Evolutionary conservation across 2,329 filamentous ascomycete species (phyloP).

Genomic region (Sodiomyces alkalinus): DNA sequence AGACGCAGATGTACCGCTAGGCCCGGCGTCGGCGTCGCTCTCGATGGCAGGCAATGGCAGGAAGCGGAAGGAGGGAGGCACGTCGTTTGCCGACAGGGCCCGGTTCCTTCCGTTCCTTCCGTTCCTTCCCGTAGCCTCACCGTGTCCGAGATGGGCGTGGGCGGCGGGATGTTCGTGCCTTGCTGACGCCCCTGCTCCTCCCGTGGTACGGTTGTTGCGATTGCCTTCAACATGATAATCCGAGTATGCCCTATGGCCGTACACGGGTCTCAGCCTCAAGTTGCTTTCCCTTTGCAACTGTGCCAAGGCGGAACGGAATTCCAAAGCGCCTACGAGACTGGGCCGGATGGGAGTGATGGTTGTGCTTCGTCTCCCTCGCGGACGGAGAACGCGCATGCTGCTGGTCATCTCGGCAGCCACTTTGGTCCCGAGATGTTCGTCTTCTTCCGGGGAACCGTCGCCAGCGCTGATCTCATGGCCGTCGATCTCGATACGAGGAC

Average conservation of each 20-base stretch:
- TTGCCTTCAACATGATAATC: constrained; percentile 8
- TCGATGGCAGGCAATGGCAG: constrained; percentile 5
- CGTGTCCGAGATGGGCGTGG: constrained; percentile 5
- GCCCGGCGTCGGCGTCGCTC: constrained; percentile 2
- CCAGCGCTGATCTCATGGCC: constrained; percentile 16
- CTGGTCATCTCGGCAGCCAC: constrained; percentile 72
- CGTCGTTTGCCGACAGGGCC: constrained; percentile 31
- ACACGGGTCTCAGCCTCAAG: constrained; percentile 45
- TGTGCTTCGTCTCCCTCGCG: constrained; percentile 48
- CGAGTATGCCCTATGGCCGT: constrained; percentile 33
- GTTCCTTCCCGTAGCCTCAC: constrained; percentile 1
- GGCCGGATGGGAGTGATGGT: constrained; percentile 79
- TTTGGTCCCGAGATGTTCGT: constrained; percentile 44
- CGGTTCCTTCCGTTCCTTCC: constrained; percentile 18
- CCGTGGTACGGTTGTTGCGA: constrained; percentile 4
- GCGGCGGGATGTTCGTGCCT: no score
- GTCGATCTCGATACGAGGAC: constrained; percentile 31
- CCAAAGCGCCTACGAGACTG: constrained; percentile 81
- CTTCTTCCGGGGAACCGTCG: constrained; percentile 18
- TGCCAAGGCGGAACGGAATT: constrained; percentile 84
- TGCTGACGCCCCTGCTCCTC: constrained; percentile 3
- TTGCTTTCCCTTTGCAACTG: constrained; percentile 73
- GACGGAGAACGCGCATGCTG: constrained; percentile 79
- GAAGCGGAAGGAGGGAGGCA: constrained; percentile 11
- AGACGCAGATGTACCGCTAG: constrained; percentile 2